These are phyloP conservation scores for Carex pumila DNA, from an alignment of 176 grass and related monocot species.

Conservation along the genomic window DNA sequence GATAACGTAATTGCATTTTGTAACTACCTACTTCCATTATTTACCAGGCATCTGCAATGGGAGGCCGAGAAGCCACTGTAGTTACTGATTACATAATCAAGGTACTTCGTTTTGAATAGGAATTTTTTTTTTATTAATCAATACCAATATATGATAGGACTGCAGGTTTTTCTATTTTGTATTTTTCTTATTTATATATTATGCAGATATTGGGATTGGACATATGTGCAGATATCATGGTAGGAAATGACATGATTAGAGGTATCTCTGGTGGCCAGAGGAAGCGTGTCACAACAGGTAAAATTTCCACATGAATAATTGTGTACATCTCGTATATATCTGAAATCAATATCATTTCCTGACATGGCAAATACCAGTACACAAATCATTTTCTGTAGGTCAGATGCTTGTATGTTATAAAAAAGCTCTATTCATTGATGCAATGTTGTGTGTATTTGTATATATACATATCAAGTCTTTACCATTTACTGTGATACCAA, in stretches of 20 bases:
- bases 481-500: not conserved
- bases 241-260: constrained; percentile 30
- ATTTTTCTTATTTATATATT: not conserved
- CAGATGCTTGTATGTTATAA: not conserved
- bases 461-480: not conserved
- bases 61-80: constrained; percentile 50
- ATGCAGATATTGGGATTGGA: constrained; percentile 28
- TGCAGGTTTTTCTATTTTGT: not conserved
- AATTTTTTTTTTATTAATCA: not conserved
- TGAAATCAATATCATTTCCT: not conserved
- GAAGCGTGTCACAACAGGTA: constrained; percentile 29
- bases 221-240: constrained; percentile 24
- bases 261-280: constrained; percentile 30
- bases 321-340: not conserved
- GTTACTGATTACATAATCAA: constrained; percentile 79
- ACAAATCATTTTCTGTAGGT: not conserved
- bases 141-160: not conserved
- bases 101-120: constrained; percentile 23
- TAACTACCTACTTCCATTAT: not conserved
- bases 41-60: constrained; percentile 46
- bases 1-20: not conserved
- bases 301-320: not conserved
- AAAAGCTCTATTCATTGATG: constrained; percentile 4
- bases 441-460: not conserved
- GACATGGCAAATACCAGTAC: not conserved